These are phyloP conservation scores for Apiospora koreana DNA, from an alignment of 2,329 filamentous ascomycete species.

Conservation along the genomic window DNA sequence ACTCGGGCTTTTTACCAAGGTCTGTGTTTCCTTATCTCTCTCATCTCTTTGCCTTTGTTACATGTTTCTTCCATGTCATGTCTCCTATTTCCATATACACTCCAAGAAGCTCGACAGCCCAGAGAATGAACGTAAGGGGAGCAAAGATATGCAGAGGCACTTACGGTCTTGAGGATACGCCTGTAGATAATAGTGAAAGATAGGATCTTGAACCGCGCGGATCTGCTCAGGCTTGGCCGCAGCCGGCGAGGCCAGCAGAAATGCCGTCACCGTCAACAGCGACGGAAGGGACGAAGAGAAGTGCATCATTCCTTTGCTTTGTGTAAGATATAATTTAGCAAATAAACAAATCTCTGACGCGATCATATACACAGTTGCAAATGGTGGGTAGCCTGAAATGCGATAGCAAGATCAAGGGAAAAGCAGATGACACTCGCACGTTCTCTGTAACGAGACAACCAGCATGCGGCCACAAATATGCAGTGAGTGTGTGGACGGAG, in stretches of 20 bases:
- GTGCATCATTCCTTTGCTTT: not conserved
- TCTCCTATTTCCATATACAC: no score
- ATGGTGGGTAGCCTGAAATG: no score
- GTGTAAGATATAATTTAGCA: not conserved
- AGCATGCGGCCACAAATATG: no score
- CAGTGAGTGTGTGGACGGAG: no score
- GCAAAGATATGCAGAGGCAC: slow-evolving; percentile 7
- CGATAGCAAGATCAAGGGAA: no score
- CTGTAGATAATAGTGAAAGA: slow-evolving; percentile 56
- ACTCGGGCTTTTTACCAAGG: not conserved
- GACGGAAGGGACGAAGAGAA: not conserved
- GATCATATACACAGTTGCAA: not conserved
- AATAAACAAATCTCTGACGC: not conserved
- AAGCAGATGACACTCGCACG: no score
- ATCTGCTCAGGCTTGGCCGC: slow-evolving; percentile 48
- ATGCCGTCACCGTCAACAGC: slow-evolving; percentile 10
- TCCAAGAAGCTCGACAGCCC: no score
- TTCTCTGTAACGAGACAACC: no score
- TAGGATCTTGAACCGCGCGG: slow-evolving; percentile 48
- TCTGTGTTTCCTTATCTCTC: not conserved
- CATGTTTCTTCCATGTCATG: no score
- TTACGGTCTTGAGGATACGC: slow-evolving; percentile 42
- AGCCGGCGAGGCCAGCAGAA: slow-evolving; percentile 19
- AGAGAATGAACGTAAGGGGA: not conserved
- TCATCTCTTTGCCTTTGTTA: not conserved